Base-by-base conservation (phyloP, 2,329 filamentous ascomycete species). In the Exophiala spinifera region DNA sequence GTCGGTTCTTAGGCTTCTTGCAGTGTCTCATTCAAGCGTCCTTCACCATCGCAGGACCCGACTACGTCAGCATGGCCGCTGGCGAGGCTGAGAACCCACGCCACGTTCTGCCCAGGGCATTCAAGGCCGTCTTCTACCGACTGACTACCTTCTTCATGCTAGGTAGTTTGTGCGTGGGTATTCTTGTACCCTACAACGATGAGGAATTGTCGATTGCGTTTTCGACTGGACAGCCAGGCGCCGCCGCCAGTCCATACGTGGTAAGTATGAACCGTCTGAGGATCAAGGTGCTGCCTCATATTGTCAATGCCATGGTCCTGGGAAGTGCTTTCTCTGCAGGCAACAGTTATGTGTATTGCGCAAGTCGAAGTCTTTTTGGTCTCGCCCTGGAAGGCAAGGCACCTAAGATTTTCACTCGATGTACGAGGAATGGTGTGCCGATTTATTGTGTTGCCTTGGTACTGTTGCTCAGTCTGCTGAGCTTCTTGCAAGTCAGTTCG, bases 131-230 rank as follows among this genome's bases (percentile, higher is more conserved):
- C 1, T 89, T 89, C 67, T 88, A 85, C 68, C 85, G 88, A 13
- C 75, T 92, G 34, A 83, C 84, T 0, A 72, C 81, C 11, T 91
- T 91, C 70, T 91, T 89, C 70, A 79, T 89, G 33, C 78, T 87
- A 1, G 86, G 87, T 1, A 82, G 86, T 0, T 75, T 92, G 3
- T 81, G 79, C 13, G 83, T 89, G 1, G 86, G 86, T 3, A 83
- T 89, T 48, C 67, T 89, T 23, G 79, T 89, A 43, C 76, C 89
- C 2, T 86, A 85, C 65, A 78, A 87, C 51, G 82, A 91, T 73
- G 72, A 34, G 3, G 39, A 28, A 8, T 31, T 51, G 2, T 82
- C 82, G 0, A 84, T 85, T 63, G n/a, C 19, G 2, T 45, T 33
- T 23, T 46, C 34, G 10, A 85, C 1, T 86, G 69, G 63, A 36